Evolutionary conservation across 371 early-diverging fungal species (phyloP), one percentile per base, ranked within the genome.

Genomic region (Haplosporangium sp.): DNA sequence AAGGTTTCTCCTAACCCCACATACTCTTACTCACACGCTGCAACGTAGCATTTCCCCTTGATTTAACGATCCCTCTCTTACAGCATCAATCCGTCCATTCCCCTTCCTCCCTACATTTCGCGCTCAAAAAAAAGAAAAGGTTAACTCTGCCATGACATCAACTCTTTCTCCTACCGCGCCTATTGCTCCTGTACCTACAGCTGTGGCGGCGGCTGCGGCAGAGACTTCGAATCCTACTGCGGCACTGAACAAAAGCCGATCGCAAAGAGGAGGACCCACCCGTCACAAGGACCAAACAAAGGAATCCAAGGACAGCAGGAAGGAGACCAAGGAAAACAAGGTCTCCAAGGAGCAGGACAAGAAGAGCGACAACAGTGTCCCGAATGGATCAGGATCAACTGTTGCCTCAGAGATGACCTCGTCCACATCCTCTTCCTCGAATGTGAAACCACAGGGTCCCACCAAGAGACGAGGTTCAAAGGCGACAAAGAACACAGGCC

Each of bases 381-480:
- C 40, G 10, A 51, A 13, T 38, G 41, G 1, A 21, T 37, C 50
- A 10, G 41, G 41, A 18, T n/a, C 51, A 12, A 8, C 23, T 23
- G 51, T 21, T 20, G 23, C 51, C 55, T 41, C 41, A 4, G 55
- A 16, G 11, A 21, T 37, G 36, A 46, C 58, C n/a, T 29, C 55
- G 6, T 21, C 56, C n/a, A 56, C 61, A 8, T 9, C 58, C 20
- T 13, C 70, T 41, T 47, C 46, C 18, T 36, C 70, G 20, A 47
- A 42, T 9, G 14, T 29, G 23, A 62, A 70, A 46, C 53, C 57
- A n/a, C 54, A 63, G 20, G 52, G 58, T 13, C 18, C 63, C 45
- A 46, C 14, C 53, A 70, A 63, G 70, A 62, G 52, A 69, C 69
- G 52, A 23, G 55, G 55, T 40, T 59, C 64, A 42, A 71, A 59